Base-by-base conservation (phyloP, 345 rosid species). In the Citrus glauca region DNA sequence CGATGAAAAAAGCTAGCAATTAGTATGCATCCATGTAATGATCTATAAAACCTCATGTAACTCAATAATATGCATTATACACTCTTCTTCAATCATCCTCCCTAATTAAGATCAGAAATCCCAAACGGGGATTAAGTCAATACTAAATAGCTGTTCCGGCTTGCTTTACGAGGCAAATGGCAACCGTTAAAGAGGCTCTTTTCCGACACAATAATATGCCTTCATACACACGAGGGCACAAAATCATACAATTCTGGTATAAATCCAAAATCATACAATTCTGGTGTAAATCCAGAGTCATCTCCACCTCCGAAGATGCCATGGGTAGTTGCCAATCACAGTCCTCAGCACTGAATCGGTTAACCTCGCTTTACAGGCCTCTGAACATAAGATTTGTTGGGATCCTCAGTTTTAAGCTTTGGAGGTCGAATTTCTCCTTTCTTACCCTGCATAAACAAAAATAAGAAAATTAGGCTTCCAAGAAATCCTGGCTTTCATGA, bases 351-450 rank as follows among this genome's bases (percentile, higher is more conserved):
- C 65, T 24, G 33, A 35, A 45, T 42, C 65, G 14, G 19, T 86
- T 82, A 96, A 71, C 93, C 97, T 82, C 92, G 86, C 85, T 96
- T 94, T 56, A 91, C 92, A 2, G 99, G 99, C 85, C 98, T 89
- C 75, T 94, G 99, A 74, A 96, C 98, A 68, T 96, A 94, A 6
- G 98, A 92, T 82, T 94, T 92, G 86, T 94, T 96, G 24, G 99
- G 99, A 87, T 96, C 99, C 85, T 96, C 98, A 0, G 98, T 96
- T 91, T 96, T 96, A 70, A 94, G 89, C 80, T 96, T 94, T 4
- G 99, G 99, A 14, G 99, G 98, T 4, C 97, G 93, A 17, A 86
- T 87, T 79, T 94, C 98, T 81, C 98, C 97, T 77, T 94, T 96
- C 82, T 96, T 94, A 27, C 87, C 95, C 97, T 91, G 89, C 74